These are phyloP conservation scores for Colletotrichum camelliae DNA, from an alignment of 2,329 filamentous ascomycete species.

Conservation along the genomic window DNA sequence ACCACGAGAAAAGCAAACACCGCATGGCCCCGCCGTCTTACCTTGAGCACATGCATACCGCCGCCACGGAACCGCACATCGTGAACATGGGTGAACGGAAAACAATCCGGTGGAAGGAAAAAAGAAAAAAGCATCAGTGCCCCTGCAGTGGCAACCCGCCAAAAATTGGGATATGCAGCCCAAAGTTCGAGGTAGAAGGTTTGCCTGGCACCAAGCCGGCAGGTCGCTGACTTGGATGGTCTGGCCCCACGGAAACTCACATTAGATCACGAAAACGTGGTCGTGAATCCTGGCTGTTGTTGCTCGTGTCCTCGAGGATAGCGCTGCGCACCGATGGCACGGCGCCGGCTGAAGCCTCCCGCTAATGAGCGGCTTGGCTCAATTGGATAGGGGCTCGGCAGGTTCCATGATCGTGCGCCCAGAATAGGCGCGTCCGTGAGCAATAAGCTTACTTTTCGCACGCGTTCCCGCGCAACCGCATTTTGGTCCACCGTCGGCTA, in stretches of 20 bases:
- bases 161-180: neutral
- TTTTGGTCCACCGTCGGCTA: neutral
- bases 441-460: neutral
- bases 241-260: neutral
- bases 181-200: neutral
- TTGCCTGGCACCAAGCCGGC: neutral
- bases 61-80: neutral
- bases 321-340: constrained; percentile 4
- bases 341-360: constrained; percentile 13
- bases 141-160: neutral
- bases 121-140: neutral
- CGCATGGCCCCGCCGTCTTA: neutral
- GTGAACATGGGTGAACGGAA: neutral
- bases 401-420: neutral
- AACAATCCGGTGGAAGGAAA: neutral
- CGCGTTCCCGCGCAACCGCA: constrained; percentile 8
- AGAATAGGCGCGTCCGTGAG: neutral
- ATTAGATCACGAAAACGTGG: neutral
- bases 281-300: neutral
- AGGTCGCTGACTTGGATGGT: neutral
- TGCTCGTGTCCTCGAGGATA: neutral
- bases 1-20: constrained; percentile 10
- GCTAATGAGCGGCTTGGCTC: neutral
- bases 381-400: neutral
- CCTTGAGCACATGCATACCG: neutral